Conservation (phyloP, 1,139 yeast species). For the Candida frijolesensis region DNA sequence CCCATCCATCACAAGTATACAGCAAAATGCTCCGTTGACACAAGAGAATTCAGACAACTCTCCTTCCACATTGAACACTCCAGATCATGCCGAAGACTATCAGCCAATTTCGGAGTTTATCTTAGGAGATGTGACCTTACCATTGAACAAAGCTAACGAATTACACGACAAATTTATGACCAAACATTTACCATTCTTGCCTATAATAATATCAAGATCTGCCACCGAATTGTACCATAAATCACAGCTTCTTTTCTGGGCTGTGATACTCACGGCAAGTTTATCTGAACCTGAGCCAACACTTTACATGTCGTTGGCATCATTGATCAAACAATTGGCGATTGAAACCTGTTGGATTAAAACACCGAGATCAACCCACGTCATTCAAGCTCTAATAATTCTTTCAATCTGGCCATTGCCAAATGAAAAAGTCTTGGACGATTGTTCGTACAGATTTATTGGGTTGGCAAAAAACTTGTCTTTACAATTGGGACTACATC, state of each 20-base stretch:
- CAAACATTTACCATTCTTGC: slow-evolving; percentile 74
- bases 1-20: slow-evolving; percentile 13
- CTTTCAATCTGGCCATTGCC: slow-evolving; percentile 93
- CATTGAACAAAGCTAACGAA: slow-evolving; percentile 67
- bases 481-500: slow-evolving; percentile 86
- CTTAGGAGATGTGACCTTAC: slow-evolving; percentile 71
- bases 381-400: slow-evolving; percentile 83
- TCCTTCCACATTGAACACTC: slow-evolving; percentile 19
- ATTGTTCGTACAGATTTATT: slow-evolving; percentile 84
- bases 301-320: slow-evolving; percentile 72
- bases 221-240: slow-evolving; percentile 82
- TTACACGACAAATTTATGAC: slow-evolving; percentile 69
- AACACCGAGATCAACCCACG: slow-evolving; percentile 92
- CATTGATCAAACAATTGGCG: slow-evolving; percentile 81
- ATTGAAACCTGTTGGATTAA: slow-evolving; percentile 93
- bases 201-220: slow-evolving; percentile 69
- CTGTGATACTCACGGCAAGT: slow-evolving; percentile 84
- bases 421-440: slow-evolving; percentile 89
- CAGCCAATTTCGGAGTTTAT: slow-evolving; percentile 52
- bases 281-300: slow-evolving; percentile 87
- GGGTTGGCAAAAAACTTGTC: slow-evolving; percentile 86
- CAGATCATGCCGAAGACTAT: slow-evolving; percentile 10
- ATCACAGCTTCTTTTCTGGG: slow-evolving; percentile 87
- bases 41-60: slow-evolving; percentile 30
- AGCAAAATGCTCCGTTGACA: slow-evolving; percentile 12